Conservation (phyloP, 2,329 filamentous ascomycete species). For the Hypoxylon sp. region DNA sequence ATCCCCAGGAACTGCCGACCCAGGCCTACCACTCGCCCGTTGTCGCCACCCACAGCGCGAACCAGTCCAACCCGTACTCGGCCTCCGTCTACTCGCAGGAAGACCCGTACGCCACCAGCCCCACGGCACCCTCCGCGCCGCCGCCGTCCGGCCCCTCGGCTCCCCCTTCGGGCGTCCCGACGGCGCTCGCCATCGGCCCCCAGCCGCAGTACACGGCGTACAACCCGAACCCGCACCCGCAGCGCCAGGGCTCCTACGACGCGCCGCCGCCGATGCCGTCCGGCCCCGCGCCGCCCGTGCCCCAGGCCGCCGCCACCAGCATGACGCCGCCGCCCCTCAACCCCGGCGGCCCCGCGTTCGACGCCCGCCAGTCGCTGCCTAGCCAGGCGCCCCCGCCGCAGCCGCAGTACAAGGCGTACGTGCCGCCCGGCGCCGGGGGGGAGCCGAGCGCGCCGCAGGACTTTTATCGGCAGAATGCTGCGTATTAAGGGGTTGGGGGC, state of each 20-base stretch:
- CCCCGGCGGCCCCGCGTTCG: slow-evolving; percentile 55
- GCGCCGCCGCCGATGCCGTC: slow-evolving; percentile 46
- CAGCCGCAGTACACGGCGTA: slow-evolving; percentile 50
- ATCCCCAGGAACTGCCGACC: slow-evolving; percentile 79
- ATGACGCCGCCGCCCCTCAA: slow-evolving; percentile 56
- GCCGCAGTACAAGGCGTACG: slow-evolving; percentile 68
- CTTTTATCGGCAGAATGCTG: slow-evolving; percentile 60
- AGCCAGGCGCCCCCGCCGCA: slow-evolving; percentile 49
- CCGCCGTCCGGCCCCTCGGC: slow-evolving; percentile 38
- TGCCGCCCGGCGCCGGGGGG: slow-evolving; percentile 53
- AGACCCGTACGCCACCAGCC: slow-evolving; percentile 49
- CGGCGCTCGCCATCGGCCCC: slow-evolving; percentile 38
- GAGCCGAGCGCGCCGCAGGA: slow-evolving; percentile 61
- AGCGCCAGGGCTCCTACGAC: slow-evolving; percentile 45
- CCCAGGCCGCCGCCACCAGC: slow-evolving; percentile 45
- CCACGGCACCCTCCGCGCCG: slow-evolving; percentile 42
- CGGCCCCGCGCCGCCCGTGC: slow-evolving; percentile 53
- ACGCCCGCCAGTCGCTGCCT: slow-evolving; percentile 59
- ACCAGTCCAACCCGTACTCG: slow-evolving; percentile 53
- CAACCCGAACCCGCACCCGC: no score
- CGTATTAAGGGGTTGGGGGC: slow-evolving; percentile 31
- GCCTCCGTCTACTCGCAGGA: slow-evolving; percentile 59
- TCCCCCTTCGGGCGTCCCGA: slow-evolving; percentile 36
- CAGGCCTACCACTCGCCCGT: slow-evolving; percentile 80
- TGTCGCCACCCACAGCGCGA: slow-evolving; percentile 57